phyloP scores from a whole-genome alignment of 2,329 filamentous ascomycete genomes.

The Juglanconis juglandina region DNA sequence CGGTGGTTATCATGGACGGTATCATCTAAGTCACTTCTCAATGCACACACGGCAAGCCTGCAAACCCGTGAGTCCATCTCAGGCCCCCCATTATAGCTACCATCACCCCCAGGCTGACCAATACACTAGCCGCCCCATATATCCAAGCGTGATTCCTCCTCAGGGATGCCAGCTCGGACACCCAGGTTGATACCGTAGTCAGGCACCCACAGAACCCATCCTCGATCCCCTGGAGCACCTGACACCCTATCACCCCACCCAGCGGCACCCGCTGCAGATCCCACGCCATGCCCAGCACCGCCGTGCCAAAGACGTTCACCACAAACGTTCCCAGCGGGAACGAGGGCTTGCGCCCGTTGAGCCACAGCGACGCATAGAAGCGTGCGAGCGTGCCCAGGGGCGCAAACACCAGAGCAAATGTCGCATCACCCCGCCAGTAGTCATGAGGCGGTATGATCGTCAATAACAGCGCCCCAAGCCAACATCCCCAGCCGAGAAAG shows the following conservation, averaged over 20 bases:
- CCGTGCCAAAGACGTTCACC: constrained; percentile 76
- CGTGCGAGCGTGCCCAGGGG: constrained; percentile 74
- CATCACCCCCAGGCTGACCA: constrained; percentile 54
- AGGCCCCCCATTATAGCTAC: constrained; percentile 73
- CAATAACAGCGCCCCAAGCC: constrained; percentile 74
- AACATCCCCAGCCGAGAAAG: constrained; percentile 67
- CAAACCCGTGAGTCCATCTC: constrained; percentile 63
- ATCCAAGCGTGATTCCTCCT: constrained; percentile 55
- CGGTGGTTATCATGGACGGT: not conserved
- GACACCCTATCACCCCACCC: constrained; percentile 56
- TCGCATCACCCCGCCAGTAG: constrained; percentile 69
- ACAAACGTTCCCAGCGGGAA: constrained; percentile 87
- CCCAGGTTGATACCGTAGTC: constrained; percentile 67
- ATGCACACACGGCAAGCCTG: constrained; percentile 35
- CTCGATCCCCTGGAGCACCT: constrained; percentile 59
- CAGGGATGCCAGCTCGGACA: constrained; percentile 55
- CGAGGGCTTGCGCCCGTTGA: constrained; percentile 63
- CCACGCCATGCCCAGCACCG: constrained; percentile 70
- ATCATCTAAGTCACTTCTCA: constrained; percentile 6
- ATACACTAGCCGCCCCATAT: constrained; percentile 63
- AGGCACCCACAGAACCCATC: constrained; percentile 67
- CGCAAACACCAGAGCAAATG: constrained; percentile 79
- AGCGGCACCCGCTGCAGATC: constrained; percentile 68
- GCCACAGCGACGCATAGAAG: constrained; percentile 66
- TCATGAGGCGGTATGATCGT: constrained; percentile 66